These are phyloP conservation scores for Escallonia rubra DNA, from an alignment of 129 eudicot species.

Conservation along the genomic window DNA sequence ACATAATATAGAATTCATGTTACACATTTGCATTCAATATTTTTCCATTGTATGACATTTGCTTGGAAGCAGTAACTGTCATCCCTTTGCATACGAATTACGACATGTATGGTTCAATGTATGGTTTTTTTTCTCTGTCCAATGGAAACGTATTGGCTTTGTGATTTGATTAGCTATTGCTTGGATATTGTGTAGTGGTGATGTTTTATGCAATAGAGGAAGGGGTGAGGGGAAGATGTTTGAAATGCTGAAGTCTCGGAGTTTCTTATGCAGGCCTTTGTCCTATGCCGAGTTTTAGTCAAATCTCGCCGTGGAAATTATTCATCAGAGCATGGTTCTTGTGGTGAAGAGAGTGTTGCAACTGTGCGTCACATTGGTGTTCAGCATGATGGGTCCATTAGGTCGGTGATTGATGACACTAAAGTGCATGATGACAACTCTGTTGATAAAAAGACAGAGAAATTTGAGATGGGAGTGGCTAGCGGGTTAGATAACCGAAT, in stretches of 20 bases:
- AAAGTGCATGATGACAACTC: constrained; percentile 9
- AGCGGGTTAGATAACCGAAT: constrained; percentile 12
- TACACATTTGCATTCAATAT: too few relatives aligned
- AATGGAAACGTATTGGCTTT: too few relatives aligned
- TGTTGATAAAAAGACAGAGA: constrained; percentile 20
- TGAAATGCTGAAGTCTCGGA: not conserved
- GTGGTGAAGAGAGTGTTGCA: constrained; percentile 35
- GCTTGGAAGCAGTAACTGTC: too few relatives aligned
- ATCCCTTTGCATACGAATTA: too few relatives aligned
- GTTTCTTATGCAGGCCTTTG: constrained; percentile 36
- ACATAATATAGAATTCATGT: too few relatives aligned
- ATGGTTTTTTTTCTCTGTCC: too few relatives aligned
- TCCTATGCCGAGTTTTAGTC: constrained; percentile 59
- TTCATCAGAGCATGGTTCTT: constrained; percentile 39
- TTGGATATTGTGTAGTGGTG: too few relatives aligned
- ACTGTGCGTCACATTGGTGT: constrained; percentile 47
- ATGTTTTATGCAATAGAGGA: too few relatives aligned
- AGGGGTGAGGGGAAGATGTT: too few relatives aligned
- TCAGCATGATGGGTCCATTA: constrained; percentile 47
- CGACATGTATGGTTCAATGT: too few relatives aligned
- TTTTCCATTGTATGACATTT: too few relatives aligned
- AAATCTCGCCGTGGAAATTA: constrained; percentile 28
- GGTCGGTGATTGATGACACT: constrained; percentile 14
- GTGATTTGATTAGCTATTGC: too few relatives aligned
- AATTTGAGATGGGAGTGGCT: constrained; percentile 15